These are phyloP conservation scores for Entomortierella parvispora DNA, from an alignment of 192 early-diverging fungal species.

Conservation along the genomic window DNA sequence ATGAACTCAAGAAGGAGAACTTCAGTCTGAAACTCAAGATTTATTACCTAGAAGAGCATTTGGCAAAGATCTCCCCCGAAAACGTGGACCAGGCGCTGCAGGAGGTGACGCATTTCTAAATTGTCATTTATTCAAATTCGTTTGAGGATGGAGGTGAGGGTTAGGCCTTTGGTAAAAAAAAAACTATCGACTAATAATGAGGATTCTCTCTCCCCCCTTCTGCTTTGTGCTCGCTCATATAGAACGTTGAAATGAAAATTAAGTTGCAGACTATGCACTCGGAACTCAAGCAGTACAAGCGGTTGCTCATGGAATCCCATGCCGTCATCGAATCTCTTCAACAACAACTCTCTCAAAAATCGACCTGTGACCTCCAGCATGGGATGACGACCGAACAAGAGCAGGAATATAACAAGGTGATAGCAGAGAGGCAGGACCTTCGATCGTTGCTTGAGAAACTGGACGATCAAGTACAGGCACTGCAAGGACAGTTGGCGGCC, in stretches of 20 bases:
- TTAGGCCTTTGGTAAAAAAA: background rate
- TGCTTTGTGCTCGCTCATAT: background rate
- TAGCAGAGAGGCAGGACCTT: slow-evolving; percentile 19
- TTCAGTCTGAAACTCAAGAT: slow-evolving; percentile 65
- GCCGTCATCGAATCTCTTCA: slow-evolving; percentile 58
- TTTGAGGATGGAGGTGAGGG: background rate
- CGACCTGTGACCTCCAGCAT: slow-evolving; percentile 48
- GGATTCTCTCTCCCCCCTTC: background rate
- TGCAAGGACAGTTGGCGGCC: slow-evolving; percentile 3
- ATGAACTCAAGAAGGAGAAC: slow-evolving; percentile 64
- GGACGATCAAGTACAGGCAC: slow-evolving; percentile 3
- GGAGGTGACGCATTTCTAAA: slow-evolving; percentile 52
- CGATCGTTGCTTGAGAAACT: slow-evolving; percentile 15
- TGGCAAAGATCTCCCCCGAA: slow-evolving; percentile 63
- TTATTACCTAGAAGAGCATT: slow-evolving; percentile 61
- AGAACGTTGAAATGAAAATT: slow-evolving; percentile 64
- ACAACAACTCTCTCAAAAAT: too few species aligned
- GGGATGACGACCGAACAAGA: slow-evolving; percentile 56
- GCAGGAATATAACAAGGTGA: slow-evolving; percentile 39
- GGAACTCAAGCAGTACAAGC: slow-evolving; percentile 60
- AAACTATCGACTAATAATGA: background rate
- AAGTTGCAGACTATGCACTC: slow-evolving; percentile 56
- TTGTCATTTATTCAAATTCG: background rate
- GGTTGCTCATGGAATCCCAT: slow-evolving; percentile 54
- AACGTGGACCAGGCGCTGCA: slow-evolving; percentile 60